Base-by-base conservation (phyloP, 306 rosid species). In the Dalbergia cultrata region DNA sequence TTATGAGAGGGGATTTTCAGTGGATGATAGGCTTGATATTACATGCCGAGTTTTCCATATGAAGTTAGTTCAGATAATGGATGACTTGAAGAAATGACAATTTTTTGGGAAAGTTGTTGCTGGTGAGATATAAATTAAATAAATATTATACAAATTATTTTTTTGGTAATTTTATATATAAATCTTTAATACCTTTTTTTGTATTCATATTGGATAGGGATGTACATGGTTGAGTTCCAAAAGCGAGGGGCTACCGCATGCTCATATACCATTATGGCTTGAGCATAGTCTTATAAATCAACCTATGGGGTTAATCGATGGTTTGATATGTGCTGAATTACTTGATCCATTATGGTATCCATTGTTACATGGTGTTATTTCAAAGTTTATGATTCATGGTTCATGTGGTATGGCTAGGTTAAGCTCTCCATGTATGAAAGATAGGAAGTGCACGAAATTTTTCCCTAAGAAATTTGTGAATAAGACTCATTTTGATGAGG, bases 231-330 rank as follows among this genome's bases (percentile, higher is more conserved):
- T 4, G 21, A 54, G 16, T 54, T 54, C 4, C 59, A 54, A 0
- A 54, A 54, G 3, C 3, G 59, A n/a, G 17, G 22, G 59, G 0
- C 17, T 54, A 1, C 22, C 59, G 1, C 22, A 54, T 16, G 59
- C 59, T 0, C 59, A 54, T 16, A 34, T 54, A 14, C 5, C 14
- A 8, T 1, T 54, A 2, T 54, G 59, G 22, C 22, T 52, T 1
- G 0, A 52, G 0, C 0, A 4, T 13, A 0, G 8, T 0, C 1
- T 13, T 1, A 13, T 5, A 7, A 2, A 13, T 4, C 13, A 52
- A 52, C 3, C 19, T 13, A 0, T 12, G 4, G 19, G n/a, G 5
- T 2, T 16, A 1, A 54, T 54, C 17, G 59, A 52, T 34, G 39
- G 5, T 5, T 2, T 34, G 4, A 34, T 34, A 2, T 5, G 3